Evolutionary conservation across 2,329 filamentous ascomycete genomes (phyloP).

Genomic region (Ceratocystiopsis sp.): DNA sequence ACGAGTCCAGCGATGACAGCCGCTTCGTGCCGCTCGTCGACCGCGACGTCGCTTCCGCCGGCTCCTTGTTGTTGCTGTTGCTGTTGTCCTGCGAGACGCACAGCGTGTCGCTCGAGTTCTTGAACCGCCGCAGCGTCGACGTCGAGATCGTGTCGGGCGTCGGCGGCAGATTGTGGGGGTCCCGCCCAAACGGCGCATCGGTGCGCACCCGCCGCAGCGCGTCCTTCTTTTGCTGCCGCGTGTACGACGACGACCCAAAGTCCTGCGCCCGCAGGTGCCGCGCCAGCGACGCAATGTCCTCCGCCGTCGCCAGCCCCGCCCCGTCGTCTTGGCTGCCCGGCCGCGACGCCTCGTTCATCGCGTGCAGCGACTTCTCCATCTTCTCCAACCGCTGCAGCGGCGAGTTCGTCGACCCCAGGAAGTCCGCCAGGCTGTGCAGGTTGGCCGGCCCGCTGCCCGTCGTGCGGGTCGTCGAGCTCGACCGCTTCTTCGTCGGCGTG

Average conservation of each 20-base stretch:
- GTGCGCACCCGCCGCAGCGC: constrained; percentile 31
- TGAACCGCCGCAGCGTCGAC: constrained; percentile 31
- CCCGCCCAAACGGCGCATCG: constrained; percentile 23
- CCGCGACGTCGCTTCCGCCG: constrained; percentile 10
- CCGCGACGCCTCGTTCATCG: constrained; percentile 15
- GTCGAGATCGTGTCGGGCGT: constrained; percentile 44
- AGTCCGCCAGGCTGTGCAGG: constrained; percentile 28
- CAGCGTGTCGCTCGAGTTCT: constrained; percentile 33
- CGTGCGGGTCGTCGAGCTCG: constrained; percentile 2
- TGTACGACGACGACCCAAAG: constrained; percentile 15
- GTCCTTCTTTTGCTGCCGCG: constrained; percentile 28
- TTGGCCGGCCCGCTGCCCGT: constrained; percentile 15
- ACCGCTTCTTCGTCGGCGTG: neutral
- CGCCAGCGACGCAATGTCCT: constrained; percentile 9
- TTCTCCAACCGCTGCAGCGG: constrained; percentile 34
- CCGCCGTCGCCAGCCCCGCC: neutral
- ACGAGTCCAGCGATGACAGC: constrained; percentile 1
- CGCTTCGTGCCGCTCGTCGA: constrained; percentile 8
- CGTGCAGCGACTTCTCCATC: constrained; percentile 16
- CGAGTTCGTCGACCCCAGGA: constrained; percentile 24
- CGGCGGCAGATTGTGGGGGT: constrained; percentile 30
- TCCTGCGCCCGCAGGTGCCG: constrained; percentile 9
- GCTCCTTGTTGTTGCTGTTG: constrained; percentile 16
- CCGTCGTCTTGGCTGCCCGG: constrained; percentile 15
- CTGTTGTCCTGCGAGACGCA: constrained; percentile 16